phyloP scores from a whole-genome alignment of 495 filamentous ascomycete genomes.

The Penicillium silybi region DNA sequence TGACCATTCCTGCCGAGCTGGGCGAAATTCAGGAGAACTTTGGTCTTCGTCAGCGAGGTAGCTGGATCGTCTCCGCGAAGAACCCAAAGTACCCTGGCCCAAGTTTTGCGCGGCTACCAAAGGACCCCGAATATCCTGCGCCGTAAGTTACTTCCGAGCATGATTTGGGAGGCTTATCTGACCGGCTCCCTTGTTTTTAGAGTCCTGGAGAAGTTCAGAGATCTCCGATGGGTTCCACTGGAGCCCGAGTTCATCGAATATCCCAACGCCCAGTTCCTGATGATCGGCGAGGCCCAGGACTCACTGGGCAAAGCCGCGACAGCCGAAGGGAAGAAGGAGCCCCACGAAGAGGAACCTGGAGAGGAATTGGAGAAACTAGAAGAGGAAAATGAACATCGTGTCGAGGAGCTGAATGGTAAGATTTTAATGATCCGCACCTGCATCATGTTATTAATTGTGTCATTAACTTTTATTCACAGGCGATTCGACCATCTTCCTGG shows the following conservation, averaged over 20 bases:
- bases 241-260: constrained; percentile 75
- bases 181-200: constrained; percentile 22
- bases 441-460: background rate
- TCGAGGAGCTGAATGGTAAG: constrained; percentile 53
- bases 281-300: constrained; percentile 70
- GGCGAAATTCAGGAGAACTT: constrained; percentile 74
- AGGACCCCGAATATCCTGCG: constrained; percentile 68
- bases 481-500: constrained; percentile 50
- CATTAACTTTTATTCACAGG: constrained; percentile 22
- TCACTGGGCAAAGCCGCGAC: constrained; percentile 57
- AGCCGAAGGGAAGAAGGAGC: constrained; percentile 54
- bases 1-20: constrained; percentile 71
- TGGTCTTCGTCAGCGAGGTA: constrained; percentile 67
- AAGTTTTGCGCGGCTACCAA: constrained; percentile 56
- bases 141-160: constrained; percentile 46
- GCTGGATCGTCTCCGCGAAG: constrained; percentile 74
- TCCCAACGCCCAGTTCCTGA: constrained; percentile 72
- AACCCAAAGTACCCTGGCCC: constrained; percentile 72
- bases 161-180: background rate
- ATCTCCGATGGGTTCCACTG: constrained; percentile 69
- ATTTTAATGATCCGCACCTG: background rate
- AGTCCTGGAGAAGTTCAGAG: constrained; percentile 68
- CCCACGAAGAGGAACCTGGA: constrained; percentile 57
- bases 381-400: constrained; percentile 57
- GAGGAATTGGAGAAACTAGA: constrained; percentile 58